Evolutionary conservation across 768 basidiomycete genomes (phyloP), one percentile per base, ranked within the genome.

Genomic region (Coprinellus aureogranulatus): DNA sequence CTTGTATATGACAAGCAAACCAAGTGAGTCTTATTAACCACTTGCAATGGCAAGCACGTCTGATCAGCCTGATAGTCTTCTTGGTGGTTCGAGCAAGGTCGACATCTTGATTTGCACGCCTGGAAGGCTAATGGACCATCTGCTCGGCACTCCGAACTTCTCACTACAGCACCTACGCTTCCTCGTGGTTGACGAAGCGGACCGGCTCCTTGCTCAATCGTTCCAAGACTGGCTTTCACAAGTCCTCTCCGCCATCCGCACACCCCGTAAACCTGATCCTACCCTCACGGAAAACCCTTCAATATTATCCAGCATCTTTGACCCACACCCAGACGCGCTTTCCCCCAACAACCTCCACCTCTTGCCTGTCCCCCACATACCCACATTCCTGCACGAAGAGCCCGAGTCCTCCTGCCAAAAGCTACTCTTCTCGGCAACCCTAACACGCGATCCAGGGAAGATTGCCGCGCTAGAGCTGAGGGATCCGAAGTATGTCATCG

Each of bases 41-140:
- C n/a, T n/a, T n/a, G n/a, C n/a, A n/a, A n/a, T n/a, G n/a, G n/a
- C n/a, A n/a, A n/a, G n/a, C 30, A 40, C 9, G 46, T 11, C 37
- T 28, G 26, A 30, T 30, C 39, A 53, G 30, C 40, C 52, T 49
- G n/a, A 59, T 56, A 94, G 91, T 25, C 70, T 93, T 30, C 76
- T 80, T 22, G 94, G 95, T 3, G 95, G 96, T 9, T 90, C 88
- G 2, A 95, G 92, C 70, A 93, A 87, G 70, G 82, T 98, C 31
- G 97, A 98, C 68, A 87, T 99, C 55, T 75, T 99, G 47, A 90
- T 99, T 57, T 97, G 93, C 60, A 99, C 97, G 0, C 97, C 97
- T 0, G 97, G 97, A 30, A 80, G 97, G 47, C 70, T 99, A 47
- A 97, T 98, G 28, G 97, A 99, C 67, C 97, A 98, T 70, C 73